A percentile compares a stretch with the other conserved stretches of the same genome.
These are phyloP conservation scores for Hypoxylon sp. DNA, from an alignment of 2,329 filamentous ascomycete genomes.

Conservation along the genomic window DNA sequence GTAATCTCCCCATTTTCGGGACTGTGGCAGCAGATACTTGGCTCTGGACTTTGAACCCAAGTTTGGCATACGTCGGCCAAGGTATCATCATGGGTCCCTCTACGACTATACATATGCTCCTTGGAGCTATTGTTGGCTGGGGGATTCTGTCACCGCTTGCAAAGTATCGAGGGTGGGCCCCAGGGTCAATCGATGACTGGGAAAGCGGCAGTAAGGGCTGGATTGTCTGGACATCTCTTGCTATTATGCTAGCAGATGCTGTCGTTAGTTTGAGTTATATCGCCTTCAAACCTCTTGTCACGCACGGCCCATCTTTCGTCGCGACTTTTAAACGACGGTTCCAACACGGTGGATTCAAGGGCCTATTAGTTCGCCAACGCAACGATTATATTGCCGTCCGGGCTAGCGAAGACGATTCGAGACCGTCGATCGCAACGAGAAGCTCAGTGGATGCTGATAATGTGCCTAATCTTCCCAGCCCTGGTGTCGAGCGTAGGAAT, in stretches of 20 bases:
- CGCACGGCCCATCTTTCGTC: conserved; percentile 56
- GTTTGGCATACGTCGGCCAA: conserved; percentile 96
- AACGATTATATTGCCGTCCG: conserved; percentile 48
- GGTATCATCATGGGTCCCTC: conserved; percentile 98
- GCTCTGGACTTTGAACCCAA: conserved; percentile 97
- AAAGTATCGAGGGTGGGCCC: conserved; percentile 89
- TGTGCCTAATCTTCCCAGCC: conserved; percentile 44
- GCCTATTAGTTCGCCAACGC: conserved; percentile 45
- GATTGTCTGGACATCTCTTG: conserved; percentile 97
- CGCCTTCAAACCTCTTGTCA: conserved; percentile 73
- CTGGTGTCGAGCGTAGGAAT: conserved; percentile 46
- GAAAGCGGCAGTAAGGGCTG: conserved; percentile 94
- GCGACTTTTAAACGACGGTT: conserved; percentile 44
- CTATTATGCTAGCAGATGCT: conserved; percentile 97
- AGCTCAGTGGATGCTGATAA: conserved; percentile 41
- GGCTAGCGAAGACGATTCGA: conserved; percentile 47
- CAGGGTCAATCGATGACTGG: conserved; percentile 89
- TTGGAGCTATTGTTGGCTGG: conserved; percentile 93
- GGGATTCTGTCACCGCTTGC: conserved; percentile 90
- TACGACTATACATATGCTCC: conserved; percentile 94
- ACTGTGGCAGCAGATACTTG: conserved; percentile 79
- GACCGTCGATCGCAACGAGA: conserved; percentile 35
- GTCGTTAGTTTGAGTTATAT: conserved; percentile 89
- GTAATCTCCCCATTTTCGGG: conserved; percentile 90
- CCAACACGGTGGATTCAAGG: conserved; percentile 43